These are phyloP conservation scores for Larix sibirica DNA, from an alignment of 83 land plant species.

Conservation along the genomic window DNA sequence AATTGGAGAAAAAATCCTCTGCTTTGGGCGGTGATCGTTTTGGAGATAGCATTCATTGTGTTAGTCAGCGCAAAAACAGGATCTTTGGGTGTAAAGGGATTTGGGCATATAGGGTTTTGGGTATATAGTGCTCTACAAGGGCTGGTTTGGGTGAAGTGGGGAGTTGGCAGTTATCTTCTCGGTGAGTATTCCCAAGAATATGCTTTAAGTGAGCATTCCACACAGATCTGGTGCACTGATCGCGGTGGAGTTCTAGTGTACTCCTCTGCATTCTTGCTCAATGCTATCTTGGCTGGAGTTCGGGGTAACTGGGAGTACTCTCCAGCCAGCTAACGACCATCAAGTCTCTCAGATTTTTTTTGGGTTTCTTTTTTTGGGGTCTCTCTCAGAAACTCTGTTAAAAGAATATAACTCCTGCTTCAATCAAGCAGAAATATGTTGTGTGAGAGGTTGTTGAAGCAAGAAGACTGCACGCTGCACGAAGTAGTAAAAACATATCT, in stretches of 20 bases:
- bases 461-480: too few relatives aligned
- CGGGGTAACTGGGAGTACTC: neutral
- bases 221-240: neutral
- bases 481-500: too few relatives aligned
- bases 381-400: too few relatives aligned
- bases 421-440: too few relatives aligned
- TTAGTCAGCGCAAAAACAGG: neutral
- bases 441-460: too few relatives aligned
- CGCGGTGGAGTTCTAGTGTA: neutral
- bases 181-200: neutral
- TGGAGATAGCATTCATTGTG: neutral
- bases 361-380: too few relatives aligned
- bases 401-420: too few relatives aligned
- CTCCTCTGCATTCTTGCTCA: neutral
- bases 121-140: neutral
- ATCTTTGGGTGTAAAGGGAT: neutral
- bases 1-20: neutral
- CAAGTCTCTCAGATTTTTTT: too few relatives aligned
- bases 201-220: neutral
- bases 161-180: neutral
- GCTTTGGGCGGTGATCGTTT: neutral
- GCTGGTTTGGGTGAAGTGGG: neutral
- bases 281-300: neutral
- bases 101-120: neutral
- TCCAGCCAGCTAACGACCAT: too few relatives aligned